phyloP scores from a whole-genome alignment of 192 early-diverging fungal genomes.

The Pilaira anomala region DNA sequence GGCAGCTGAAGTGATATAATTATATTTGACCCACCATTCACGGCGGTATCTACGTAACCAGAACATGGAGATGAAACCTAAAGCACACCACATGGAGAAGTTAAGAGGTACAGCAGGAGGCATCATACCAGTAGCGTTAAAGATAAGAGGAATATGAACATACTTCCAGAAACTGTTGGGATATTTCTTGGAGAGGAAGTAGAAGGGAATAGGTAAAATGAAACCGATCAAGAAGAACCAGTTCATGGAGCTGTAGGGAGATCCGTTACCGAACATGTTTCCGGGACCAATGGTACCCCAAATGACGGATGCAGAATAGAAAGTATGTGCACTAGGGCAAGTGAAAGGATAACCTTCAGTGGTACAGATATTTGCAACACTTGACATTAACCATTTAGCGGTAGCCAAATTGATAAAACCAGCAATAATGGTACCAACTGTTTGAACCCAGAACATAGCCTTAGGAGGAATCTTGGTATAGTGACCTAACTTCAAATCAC shows the following conservation, averaged over 20 bases:
- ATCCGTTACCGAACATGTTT: conserved; percentile 53
- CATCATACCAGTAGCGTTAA: conserved; percentile 50
- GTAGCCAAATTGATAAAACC: conserved; percentile 51
- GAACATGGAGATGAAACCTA: conserved; percentile 55
- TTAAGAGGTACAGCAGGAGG: conserved; percentile 51
- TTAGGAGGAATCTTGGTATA: conserved; percentile 70
- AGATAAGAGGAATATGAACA: conserved; percentile 57
- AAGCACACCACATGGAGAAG: conserved; percentile 40
- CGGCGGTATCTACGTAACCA: conserved; percentile 47
- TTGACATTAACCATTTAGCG: conserved; percentile 44
- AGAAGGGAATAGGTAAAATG: conserved; percentile 58
- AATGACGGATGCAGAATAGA: conserved; percentile 64
- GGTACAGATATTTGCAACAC: conserved; percentile 42
- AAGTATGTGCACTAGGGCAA: conserved; percentile 50
- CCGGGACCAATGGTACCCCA: conserved; percentile 76
- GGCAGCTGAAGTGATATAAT: conserved; percentile 63
- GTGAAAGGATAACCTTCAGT: conserved; percentile 39
- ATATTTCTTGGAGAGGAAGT: conserved; percentile 45
- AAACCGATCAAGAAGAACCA: conserved; percentile 53
- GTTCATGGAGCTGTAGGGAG: conserved; percentile 37
- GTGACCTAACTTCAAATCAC: conserved; percentile 77
- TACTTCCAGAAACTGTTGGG: conserved; percentile 45
- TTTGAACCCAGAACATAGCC: conserved; percentile 59
- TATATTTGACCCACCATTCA: conserved; percentile 62
- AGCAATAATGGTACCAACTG: conserved; percentile 56